These are phyloP conservation scores for Trichothecium roseum DNA, from an alignment of 2,329 filamentous ascomycete genomes.

Conservation along the genomic window DNA sequence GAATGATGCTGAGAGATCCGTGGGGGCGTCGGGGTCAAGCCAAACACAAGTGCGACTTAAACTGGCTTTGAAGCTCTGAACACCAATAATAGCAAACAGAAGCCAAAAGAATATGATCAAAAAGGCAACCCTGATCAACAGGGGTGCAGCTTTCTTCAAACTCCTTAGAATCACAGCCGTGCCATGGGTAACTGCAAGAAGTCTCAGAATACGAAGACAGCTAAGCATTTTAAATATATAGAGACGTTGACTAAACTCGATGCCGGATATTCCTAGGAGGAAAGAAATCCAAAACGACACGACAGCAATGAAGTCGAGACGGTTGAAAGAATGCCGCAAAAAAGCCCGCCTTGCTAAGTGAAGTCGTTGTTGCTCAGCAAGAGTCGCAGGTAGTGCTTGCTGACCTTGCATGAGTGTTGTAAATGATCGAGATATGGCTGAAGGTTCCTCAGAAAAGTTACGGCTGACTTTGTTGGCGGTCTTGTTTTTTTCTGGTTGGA, in stretches of 20 bases:
- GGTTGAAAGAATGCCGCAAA: conserved; percentile 88
- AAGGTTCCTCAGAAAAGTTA: conserved; percentile 37
- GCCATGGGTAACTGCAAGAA: conserved; percentile 86
- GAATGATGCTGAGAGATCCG: conserved; percentile 43
- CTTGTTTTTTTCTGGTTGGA: conserved; percentile 68
- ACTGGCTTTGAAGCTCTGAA: conserved; percentile 91
- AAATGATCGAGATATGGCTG: conserved; percentile 65
- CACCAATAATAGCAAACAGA: conserved; percentile 88
- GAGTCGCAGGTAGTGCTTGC: conserved; percentile 45
- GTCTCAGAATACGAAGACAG: conserved; percentile 80
- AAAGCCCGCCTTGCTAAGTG: conserved; percentile 87
- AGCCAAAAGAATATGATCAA: conserved; percentile 97
- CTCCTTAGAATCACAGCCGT: conserved; percentile 89
- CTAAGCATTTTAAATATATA: conserved; percentile 96
- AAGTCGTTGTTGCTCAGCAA: conserved; percentile 69
- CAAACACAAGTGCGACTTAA: conserved; percentile 69
- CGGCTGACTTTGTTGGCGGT: conserved; percentile 45
- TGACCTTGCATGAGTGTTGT: conserved; percentile 66
- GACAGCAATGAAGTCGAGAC: conserved; percentile 88
- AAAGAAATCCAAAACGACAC: conserved; percentile 94
- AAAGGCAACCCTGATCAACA: conserved; percentile 87
- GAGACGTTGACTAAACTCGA: conserved; percentile 61
- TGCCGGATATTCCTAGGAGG: conserved; percentile 54
- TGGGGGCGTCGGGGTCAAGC: conserved; percentile 53
- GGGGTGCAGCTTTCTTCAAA: conserved; percentile 86